Evolutionary conservation across 768 basidiomycete species (phyloP), one percentile per base, ranked within the genome.

Genomic region (Rhizopogon roseolus): DNA sequence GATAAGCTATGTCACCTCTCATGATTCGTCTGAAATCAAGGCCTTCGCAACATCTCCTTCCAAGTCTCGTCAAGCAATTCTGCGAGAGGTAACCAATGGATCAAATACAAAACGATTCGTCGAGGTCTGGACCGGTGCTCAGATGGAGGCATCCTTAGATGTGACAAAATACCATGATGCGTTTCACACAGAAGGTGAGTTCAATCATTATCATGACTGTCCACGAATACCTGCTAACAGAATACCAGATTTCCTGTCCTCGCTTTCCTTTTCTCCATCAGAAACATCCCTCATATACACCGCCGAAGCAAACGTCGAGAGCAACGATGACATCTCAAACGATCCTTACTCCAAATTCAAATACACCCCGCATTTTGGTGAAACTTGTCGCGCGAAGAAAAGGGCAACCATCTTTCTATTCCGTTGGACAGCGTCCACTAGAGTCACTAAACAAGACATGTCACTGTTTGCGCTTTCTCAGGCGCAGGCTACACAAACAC

Each of bases 321-420:
- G 52, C 5, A 29, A 39, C 4, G 58, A 57, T 27, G 43, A 52
- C 7, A 68, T 68, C 4, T 63, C 66, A 17, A 54, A 60, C 5
- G 61, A 62, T 42, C 58, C 62, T 19, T 66, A 69, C 57, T 61
- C 61, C 27, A 79, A 79, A 51, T 87, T 82, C 57, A 68, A 73
- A 25, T 89, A 77, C 63, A 70, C 61, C 1, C 85, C 86, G 5
- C 73, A 78, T 42, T 81, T 86, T 54, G 88, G 88, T 0, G 88
- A 90, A 66, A 76, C 76, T 5, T 62, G 85, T n/a, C 63, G 64
- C 4, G 78, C 76, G 4, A 82, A 77, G 62, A 78, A 74, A 54
- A 67, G 71, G 4, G 83, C 88, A 1, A 69, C 70, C 0, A 65
- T 81, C 6, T 89, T 83, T 61, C 48, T 88, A 11, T 73, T 84